Evolutionary conservation across 2,329 filamentous ascomycete species (phyloP).

Genomic region (Botrytis fragariae): DNA sequence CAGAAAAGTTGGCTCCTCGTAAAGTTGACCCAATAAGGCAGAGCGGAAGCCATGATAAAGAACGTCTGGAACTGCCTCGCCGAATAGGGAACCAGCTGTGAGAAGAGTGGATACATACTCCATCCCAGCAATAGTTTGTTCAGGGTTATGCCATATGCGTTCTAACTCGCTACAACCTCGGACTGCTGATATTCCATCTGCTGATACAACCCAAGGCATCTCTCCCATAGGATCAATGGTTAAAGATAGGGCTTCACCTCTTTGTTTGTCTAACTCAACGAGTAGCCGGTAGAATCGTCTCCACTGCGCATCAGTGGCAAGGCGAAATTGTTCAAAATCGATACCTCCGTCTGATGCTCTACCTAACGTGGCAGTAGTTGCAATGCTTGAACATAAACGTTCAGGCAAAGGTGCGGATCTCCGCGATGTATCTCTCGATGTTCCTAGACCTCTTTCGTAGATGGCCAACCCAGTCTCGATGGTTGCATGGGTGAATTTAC

Average conservation of each 20-base stretch:
- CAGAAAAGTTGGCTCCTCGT: slow-evolving; percentile 67
- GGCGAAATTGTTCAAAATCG: slow-evolving; percentile 73
- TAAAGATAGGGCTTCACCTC: slow-evolving; percentile 77
- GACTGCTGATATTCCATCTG: slow-evolving; percentile 77
- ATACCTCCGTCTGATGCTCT: slow-evolving; percentile 61
- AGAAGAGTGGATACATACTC: slow-evolving; percentile 61
- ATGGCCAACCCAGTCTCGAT: slow-evolving; percentile 81
- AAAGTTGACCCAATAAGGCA: slow-evolving; percentile 69
- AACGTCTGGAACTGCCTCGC: slow-evolving; percentile 66
- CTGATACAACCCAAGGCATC: slow-evolving; percentile 79
- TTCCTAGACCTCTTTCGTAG: slow-evolving; percentile 65
- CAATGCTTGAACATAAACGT: slow-evolving; percentile 70
- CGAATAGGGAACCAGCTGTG: slow-evolving; percentile 66
- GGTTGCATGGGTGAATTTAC: slow-evolving; percentile 74
- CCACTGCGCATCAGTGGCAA: slow-evolving; percentile 80
- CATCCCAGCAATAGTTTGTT: slow-evolving; percentile 48
- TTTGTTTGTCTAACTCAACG: slow-evolving; percentile 79
- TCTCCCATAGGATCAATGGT: slow-evolving; percentile 68
- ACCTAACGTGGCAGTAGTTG: slow-evolving; percentile 64
- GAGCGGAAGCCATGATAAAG: slow-evolving; percentile 66
- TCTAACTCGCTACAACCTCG: slow-evolving; percentile 79
- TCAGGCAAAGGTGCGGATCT: slow-evolving; percentile 65
- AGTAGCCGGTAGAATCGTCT: slow-evolving; percentile 83
- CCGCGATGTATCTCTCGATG: slow-evolving; percentile 42
- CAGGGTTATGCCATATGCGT: slow-evolving; percentile 67